These are phyloP conservation scores for Umbelopsis vinacea DNA, from an alignment of 192 early-diverging fungal genomes.

Conservation along the genomic window DNA sequence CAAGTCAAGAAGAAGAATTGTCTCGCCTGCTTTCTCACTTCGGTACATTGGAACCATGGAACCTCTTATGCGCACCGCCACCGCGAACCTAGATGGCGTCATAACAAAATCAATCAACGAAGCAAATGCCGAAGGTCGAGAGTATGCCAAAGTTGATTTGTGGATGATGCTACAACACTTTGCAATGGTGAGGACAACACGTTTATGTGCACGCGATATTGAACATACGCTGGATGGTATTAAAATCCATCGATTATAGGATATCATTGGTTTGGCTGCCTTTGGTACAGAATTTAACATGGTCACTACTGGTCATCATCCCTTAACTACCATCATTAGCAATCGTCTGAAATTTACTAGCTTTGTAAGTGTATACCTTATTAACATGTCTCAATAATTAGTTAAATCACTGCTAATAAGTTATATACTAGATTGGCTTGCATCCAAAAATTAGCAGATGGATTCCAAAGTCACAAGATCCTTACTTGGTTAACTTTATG, in stretches of 20 bases:
- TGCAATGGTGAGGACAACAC: conserved; percentile 34
- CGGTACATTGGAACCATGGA: conserved; percentile 53
- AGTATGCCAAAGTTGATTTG: conserved; percentile 38
- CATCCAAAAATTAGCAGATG: conserved; percentile 2
- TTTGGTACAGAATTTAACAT: conserved; percentile 56
- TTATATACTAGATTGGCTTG: background rate
- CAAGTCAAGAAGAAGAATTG: conserved; percentile 42
- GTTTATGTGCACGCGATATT: background rate
- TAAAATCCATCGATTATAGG: background rate
- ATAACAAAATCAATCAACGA: conserved; percentile 35
- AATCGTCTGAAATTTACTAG: background rate
- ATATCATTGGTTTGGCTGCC: conserved; percentile 47
- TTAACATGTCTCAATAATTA: too few relatives aligned
- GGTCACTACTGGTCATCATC: conserved; percentile 47
- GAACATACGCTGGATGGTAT: conserved; percentile 36
- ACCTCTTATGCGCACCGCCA: conserved; percentile 42
- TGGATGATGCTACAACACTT: conserved; percentile 36
- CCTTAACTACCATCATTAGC: conserved; percentile 34
- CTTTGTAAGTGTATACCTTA: conserved; percentile 11
- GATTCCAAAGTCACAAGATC: conserved; percentile 9
- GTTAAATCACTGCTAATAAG: background rate
- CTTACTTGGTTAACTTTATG: conserved; percentile 22
- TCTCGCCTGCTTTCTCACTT: conserved; percentile 51
- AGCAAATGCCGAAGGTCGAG: conserved; percentile 21
- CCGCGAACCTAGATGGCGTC: conserved; percentile 28